Evolutionary conservation across 371 early-diverging fungal genomes (phyloP).

Genomic region (Dinochytrium kinnereticum): DNA sequence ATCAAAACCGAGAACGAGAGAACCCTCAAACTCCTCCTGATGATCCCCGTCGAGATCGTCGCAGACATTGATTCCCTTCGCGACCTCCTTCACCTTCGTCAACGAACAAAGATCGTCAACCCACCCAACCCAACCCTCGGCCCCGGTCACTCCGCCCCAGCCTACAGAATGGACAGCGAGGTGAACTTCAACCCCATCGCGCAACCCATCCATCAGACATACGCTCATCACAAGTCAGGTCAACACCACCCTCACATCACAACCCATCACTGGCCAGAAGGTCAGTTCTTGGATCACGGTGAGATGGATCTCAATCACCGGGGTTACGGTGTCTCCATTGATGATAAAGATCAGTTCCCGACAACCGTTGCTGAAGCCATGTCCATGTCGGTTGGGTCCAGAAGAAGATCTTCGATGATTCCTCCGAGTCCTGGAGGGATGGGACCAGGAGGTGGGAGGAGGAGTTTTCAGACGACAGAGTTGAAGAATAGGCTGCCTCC

Average conservation of each 20-base stretch:
- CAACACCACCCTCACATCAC: not conserved
- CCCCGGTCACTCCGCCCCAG: not conserved
- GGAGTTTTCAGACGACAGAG: too few species aligned
- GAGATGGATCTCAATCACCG: not conserved
- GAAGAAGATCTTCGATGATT: not conserved
- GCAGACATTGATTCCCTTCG: conserved; percentile 40
- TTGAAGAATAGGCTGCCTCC: too few species aligned
- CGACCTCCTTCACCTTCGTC: conserved; percentile 30
- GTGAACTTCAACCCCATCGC: not conserved
- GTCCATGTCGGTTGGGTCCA: not conserved
- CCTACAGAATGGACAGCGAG: not conserved
- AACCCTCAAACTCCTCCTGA: conserved; percentile 36
- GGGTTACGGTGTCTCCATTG: not conserved
- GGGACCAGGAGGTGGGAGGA: not conserved
- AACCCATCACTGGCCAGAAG: not conserved
- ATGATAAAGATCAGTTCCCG: not conserved
- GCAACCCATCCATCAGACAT: not conserved
- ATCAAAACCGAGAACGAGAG: conserved; percentile 39
- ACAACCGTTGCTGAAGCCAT: not conserved
- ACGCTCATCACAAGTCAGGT: not conserved
- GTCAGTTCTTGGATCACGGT: not conserved
- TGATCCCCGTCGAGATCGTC: conserved; percentile 42
- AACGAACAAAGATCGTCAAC: not conserved
- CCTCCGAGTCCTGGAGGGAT: not conserved
- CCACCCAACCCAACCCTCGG: not conserved